A percentile compares a stretch with the other conserved stretches of the same genome.
Evolutionary conservation across 2,329 filamentous ascomycete genomes (phyloP).

Genomic region (Beauveria asiatica): DNA sequence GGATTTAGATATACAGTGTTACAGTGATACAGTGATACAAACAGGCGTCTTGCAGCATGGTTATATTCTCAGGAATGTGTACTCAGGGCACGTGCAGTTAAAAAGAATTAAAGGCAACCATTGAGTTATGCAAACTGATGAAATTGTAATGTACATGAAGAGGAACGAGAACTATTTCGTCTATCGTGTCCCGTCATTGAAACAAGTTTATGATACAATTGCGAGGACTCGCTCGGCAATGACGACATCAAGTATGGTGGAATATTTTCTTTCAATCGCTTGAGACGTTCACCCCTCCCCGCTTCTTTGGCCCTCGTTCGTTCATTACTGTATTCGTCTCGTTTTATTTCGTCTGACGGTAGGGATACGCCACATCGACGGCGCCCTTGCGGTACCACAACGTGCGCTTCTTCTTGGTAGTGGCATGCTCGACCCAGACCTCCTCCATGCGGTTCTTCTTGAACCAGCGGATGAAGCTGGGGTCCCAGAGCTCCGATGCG

Average conservation of each 20-base stretch:
- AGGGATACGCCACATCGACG: conserved; percentile 60
- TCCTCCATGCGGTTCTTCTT: conserved; percentile 67
- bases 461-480: conserved; percentile 77
- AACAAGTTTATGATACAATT: no score
- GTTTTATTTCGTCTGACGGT: conserved; percentile 28
- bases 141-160: no score
- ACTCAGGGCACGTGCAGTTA: no score
- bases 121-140: background rate
- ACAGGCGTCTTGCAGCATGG: background rate
- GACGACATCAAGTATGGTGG: no score
- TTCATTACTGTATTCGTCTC: background rate
- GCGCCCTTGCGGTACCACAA: conserved; percentile 75
- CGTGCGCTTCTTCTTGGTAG: conserved; percentile 82
- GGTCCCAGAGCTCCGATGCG: conserved; percentile 94
- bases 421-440: conserved; percentile 80
- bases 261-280: no score
- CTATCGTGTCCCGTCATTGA: no score
- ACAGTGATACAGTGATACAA: background rate
- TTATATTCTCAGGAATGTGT: background rate
- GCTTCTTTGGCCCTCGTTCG: background rate
- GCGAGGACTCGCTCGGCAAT: no score
- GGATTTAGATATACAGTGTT: background rate
- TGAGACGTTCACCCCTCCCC: background rate
- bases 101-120: background rate
- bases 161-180: no score